Evolutionary conservation across 1,139 yeast species (phyloP).

Genomic region (Blastobotrys apis): DNA sequence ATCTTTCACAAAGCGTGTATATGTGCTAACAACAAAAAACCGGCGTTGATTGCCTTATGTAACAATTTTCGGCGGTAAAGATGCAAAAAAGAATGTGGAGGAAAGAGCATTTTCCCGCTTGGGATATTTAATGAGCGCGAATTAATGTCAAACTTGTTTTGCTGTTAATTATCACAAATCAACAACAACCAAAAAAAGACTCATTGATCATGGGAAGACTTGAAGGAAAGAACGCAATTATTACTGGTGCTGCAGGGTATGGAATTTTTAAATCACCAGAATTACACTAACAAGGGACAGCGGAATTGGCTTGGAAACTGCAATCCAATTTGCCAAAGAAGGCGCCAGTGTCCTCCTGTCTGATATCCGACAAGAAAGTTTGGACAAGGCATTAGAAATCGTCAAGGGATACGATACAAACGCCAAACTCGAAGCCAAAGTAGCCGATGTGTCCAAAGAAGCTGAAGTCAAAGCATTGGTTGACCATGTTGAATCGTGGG

Average conservation of each 20-base stretch:
- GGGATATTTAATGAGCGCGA: too few species aligned
- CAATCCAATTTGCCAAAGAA: conserved; percentile 37
- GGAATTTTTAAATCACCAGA: conserved; percentile 20
- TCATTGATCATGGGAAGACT: conserved; percentile 38
- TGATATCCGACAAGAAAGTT: conserved; percentile 44
- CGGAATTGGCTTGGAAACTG: conserved; percentile 39
- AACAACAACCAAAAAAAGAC: too few species aligned
- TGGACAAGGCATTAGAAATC: conserved; percentile 31
- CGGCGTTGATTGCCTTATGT: too few species aligned
- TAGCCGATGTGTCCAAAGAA: conserved; percentile 37
- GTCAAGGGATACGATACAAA: conserved; percentile 27
- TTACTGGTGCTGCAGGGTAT: conserved; percentile 64
- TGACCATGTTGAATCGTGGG: conserved; percentile 39
- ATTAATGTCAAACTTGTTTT: too few species aligned
- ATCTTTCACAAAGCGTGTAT: too few species aligned
- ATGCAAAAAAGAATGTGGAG: too few species aligned
- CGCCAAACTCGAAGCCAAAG: conserved; percentile 29
- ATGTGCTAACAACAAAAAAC: too few species aligned
- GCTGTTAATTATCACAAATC: too few species aligned
- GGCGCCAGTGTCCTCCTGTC: conserved; percentile 56
- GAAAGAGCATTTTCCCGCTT: background rate
- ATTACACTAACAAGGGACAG: conserved; percentile 12
- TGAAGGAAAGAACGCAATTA: conserved; percentile 53
- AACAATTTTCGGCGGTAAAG: too few species aligned
- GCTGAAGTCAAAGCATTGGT: conserved; percentile 36